Conservation (phyloP, 2,329 filamentous ascomycete genomes). For the Knufia fluminis region DNA sequence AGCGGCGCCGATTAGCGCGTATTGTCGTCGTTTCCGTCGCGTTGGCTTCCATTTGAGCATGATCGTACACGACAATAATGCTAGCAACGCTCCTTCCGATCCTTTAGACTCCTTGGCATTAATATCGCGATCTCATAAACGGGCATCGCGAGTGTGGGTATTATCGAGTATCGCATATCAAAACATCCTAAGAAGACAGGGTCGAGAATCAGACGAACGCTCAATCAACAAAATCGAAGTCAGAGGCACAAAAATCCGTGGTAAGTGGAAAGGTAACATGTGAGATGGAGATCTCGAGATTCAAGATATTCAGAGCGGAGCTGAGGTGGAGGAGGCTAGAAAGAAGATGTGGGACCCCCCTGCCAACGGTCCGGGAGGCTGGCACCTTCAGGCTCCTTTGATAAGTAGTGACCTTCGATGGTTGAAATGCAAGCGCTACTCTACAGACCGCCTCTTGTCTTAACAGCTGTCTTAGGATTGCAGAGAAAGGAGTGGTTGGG, state of each 20-base stretch:
- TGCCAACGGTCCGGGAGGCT: not conserved
- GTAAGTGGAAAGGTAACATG: not conserved
- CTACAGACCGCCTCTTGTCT: not conserved
- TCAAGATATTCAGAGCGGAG: slow-evolving; percentile 1
- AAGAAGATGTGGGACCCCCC: not conserved
- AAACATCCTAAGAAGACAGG: not conserved
- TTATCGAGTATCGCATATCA: not conserved
- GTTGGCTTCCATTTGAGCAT: slow-evolving; percentile 9
- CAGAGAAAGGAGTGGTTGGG: not conserved
- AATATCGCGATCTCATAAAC: slow-evolving; percentile 2
- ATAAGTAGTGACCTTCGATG: not conserved
- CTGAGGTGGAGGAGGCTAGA: slow-evolving; percentile 2
- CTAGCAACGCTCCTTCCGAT: not conserved
- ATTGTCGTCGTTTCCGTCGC: slow-evolving; percentile 4
- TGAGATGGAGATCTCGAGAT: not conserved
- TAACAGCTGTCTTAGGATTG: no score
- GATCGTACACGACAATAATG: not conserved
- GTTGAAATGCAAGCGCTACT: not conserved
- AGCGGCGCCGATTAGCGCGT: not conserved
- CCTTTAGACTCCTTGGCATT: not conserved
- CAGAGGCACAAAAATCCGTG: not conserved
- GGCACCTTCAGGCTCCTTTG: not conserved
- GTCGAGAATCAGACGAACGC: not conserved
- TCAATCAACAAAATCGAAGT: not conserved
- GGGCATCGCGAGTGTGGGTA: not conserved